phyloP scores from a whole-genome alignment of 1,139 yeast genomes.

The Pichia sp. region DNA sequence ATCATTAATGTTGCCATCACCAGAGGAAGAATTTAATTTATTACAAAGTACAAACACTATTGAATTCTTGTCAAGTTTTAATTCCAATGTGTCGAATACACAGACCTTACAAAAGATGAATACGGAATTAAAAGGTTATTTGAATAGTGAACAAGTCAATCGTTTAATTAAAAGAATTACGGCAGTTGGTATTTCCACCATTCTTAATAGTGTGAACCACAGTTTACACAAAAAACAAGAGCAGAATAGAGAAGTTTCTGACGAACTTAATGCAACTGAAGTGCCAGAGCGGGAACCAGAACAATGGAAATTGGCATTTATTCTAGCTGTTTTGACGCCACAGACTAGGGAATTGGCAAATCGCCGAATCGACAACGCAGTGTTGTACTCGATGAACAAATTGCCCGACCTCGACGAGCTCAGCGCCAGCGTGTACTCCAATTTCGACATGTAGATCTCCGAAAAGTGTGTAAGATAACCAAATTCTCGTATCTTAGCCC shows the following conservation, averaged over 20 bases:
- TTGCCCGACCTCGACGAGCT: conserved; percentile 74
- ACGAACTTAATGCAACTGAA: too few species aligned
- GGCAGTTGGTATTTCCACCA: conserved; percentile 41
- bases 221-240: conserved; percentile 4
- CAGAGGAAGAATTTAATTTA: conserved; percentile 31
- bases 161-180: conserved; percentile 36
- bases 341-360: conserved; percentile 56
- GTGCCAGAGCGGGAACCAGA: neutral
- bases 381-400: conserved; percentile 43
- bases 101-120: conserved; percentile 31
- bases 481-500: too few species aligned
- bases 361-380: conserved; percentile 41
- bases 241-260: conserved; percentile 1
- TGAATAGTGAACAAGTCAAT: conserved; percentile 32
- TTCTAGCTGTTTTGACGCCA: conserved; percentile 60
- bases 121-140: conserved; percentile 47
- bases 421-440: conserved; percentile 86
- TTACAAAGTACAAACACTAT: conserved; percentile 36
- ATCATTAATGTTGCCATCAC: conserved; percentile 34
- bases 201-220: conserved; percentile 35
- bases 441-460: conserved; percentile 42
- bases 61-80: conserved; percentile 28
- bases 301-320: conserved; percentile 55
- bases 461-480: too few species aligned
- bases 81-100: conserved; percentile 23